phyloP scores from a whole-genome alignment of 208 protist genomes.

The Leishmania martiniquensis region DNA sequence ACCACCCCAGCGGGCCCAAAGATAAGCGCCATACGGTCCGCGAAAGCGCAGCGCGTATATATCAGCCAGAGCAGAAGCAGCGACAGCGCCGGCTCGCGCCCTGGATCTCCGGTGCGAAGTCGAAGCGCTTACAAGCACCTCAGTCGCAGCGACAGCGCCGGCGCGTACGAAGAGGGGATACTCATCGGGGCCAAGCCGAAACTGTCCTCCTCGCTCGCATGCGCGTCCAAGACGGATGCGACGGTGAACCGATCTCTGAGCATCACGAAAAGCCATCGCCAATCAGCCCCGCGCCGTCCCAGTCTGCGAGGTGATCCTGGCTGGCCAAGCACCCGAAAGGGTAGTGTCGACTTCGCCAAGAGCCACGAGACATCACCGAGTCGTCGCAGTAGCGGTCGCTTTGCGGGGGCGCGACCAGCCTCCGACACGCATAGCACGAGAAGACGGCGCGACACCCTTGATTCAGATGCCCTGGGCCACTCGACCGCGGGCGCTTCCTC shows the following conservation, averaged over 20 bases:
- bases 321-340: not conserved
- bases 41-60: not conserved
- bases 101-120: not conserved
- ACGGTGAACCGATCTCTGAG: not conserved
- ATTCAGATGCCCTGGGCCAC: not conserved
- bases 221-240: not conserved
- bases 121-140: not conserved
- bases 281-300: not conserved
- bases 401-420: not conserved
- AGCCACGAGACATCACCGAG: not conserved
- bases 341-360: not conserved
- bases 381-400: not conserved
- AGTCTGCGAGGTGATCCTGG: not conserved
- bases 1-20: not conserved
- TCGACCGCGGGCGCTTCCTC: not conserved
- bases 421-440: not conserved
- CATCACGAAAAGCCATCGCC: not conserved
- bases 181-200: not conserved
- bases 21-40: constrained; percentile 10
- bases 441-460: not conserved
- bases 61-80: not conserved
- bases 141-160: not conserved
- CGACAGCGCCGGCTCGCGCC: not conserved
- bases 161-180: not conserved
- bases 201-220: not conserved